A percentile compares a stretch with the other conserved stretches of the same genome.
Evolutionary conservation across 2,329 filamentous ascomycete genomes (phyloP).

Genomic region (Phaeosphaeriaceae sp.): DNA sequence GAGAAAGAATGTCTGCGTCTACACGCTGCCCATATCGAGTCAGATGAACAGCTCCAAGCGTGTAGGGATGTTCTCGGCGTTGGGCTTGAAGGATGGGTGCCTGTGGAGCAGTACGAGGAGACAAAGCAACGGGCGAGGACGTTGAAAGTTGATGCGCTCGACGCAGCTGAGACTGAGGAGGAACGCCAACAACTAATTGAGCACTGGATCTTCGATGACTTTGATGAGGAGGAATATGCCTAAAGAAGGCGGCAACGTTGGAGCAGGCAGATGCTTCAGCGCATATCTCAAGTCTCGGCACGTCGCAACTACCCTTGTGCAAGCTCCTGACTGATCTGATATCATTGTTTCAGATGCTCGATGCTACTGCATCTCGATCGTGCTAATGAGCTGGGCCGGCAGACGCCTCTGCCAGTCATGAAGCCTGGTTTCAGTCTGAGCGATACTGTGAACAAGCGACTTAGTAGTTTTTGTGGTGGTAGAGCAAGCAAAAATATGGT

Average conservation of each 20-base stretch:
- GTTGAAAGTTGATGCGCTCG: constrained; percentile 32
- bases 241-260: constrained; percentile 5
- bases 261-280: not conserved
- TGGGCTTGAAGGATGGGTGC: constrained; percentile 36
- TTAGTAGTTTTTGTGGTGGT: no score
- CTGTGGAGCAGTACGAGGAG: constrained; percentile 31
- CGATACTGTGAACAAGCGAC: no score
- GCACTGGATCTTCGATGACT: constrained; percentile 42
- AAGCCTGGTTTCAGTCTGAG: no score
- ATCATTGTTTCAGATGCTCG: no score
- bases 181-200: constrained; percentile 20
- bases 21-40: constrained; percentile 27
- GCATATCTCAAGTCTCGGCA: no score
- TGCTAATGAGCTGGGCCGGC: no score
- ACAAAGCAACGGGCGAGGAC: constrained; percentile 14
- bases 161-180: constrained; percentile 28
- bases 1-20: constrained; percentile 25
- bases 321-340: no score
- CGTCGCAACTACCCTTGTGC: no score
- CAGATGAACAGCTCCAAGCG: constrained; percentile 32
- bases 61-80: constrained; percentile 32
- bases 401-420: no score
- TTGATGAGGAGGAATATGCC: constrained; percentile 39
- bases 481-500: no score
- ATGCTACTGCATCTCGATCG: no score